Conservation (phyloP, 2,329 filamentous ascomycete species). For the Colletotrichum kahawae region DNA sequence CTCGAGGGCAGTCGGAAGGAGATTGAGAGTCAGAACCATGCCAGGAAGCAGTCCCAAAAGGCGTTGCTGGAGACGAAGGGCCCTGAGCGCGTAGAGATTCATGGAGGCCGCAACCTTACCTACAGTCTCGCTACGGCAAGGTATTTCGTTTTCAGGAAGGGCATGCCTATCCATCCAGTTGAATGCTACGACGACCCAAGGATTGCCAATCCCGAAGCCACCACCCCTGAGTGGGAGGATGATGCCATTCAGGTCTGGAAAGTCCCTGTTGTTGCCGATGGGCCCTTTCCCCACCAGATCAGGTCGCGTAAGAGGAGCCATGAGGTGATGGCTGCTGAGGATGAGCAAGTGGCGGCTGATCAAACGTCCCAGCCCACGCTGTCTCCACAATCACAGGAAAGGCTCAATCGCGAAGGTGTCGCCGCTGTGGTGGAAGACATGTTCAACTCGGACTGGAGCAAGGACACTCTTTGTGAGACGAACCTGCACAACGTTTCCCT, state of each 20-base stretch:
- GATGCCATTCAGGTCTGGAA: conserved; percentile 84
- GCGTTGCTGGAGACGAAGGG: conserved; percentile 26
- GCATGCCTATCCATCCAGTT: conserved; percentile 72
- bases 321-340: conserved; percentile 13
- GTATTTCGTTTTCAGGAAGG: conserved; percentile 84
- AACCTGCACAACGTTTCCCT: conserved; percentile 69
- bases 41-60: conserved; percentile 43
- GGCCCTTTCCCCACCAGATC: conserved; percentile 19
- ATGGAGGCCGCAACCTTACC: conserved; percentile 80
- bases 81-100: conserved; percentile 50
- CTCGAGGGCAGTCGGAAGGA: conserved; percentile 52
- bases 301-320: conserved; percentile 39
- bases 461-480: conserved; percentile 72
- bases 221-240: conserved; percentile 75
- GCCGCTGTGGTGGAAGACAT: conserved; percentile 31
- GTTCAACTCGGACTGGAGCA: conserved; percentile 58
- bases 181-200: conserved; percentile 65
- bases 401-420: conserved; percentile 28
- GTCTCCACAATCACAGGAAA: conserved; percentile 26
- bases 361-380: neutral
- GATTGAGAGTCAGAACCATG: conserved; percentile 41
- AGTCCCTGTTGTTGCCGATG: conserved; percentile 60
- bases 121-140: conserved; percentile 84
- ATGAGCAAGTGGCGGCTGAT: neutral
- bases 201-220: conserved; percentile 42